Evolutionary conservation across 2,329 filamentous ascomycete species (phyloP).

Genomic region (Fonsecaea multimorphosa): DNA sequence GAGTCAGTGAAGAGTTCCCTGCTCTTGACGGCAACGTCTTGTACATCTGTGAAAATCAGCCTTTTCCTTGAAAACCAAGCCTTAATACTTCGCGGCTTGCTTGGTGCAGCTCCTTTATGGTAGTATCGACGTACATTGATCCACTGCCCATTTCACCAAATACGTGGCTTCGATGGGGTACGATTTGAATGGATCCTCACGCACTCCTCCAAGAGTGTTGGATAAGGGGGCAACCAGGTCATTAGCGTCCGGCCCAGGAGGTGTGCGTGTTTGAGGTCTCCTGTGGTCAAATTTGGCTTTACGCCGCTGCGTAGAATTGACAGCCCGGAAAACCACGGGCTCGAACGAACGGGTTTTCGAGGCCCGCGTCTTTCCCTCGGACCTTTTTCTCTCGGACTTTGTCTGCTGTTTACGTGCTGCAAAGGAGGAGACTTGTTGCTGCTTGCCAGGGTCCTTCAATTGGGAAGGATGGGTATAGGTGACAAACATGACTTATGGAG

Average conservation of each 20-base stretch:
- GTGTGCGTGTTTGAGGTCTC: background rate
- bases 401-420: background rate
- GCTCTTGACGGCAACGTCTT: background rate
- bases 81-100: no score
- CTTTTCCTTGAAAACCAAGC: background rate
- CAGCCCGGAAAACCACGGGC: background rate
- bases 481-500: background rate
- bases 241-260: background rate
- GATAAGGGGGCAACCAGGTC: background rate
- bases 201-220: background rate
- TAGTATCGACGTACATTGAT: background rate
- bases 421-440: background rate
- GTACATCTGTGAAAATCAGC: conserved; percentile 2
- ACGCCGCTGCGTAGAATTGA: background rate
- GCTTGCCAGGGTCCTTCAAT: background rate
- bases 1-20: background rate
- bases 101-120: no score
- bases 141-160: background rate
- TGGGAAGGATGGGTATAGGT: background rate
- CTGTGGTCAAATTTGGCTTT: background rate
- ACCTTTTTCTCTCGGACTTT: background rate
- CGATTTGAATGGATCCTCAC: background rate
- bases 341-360: background rate
- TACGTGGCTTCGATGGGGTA: background rate
- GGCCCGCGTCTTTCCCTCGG: background rate